A percentile compares a stretch with the other conserved stretches of the same genome.
These are phyloP conservation scores for Hymenoscyphus repandus DNA, from an alignment of 2,329 filamentous ascomycete species.

Conservation along the genomic window DNA sequence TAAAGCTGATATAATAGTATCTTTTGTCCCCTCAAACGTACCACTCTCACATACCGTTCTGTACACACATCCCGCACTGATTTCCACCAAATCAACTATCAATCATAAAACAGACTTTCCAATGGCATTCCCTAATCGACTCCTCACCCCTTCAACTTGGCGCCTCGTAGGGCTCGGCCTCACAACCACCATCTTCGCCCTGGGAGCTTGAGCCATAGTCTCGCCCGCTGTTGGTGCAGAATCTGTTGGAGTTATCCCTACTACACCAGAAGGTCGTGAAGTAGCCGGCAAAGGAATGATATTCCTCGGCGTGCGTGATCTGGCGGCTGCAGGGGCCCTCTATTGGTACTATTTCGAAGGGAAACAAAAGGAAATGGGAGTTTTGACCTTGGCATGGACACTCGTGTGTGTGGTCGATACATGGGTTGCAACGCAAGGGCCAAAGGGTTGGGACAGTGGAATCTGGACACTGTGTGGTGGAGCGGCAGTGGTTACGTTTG, in stretches of 20 bases:
- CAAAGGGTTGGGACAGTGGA: slow-evolving; percentile 2
- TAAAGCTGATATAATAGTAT: too few species aligned
- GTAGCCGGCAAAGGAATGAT: slow-evolving; percentile 2
- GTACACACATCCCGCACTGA: too few species aligned
- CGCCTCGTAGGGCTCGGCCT: slow-evolving; percentile 4
- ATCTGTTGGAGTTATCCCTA: slow-evolving; percentile 3
- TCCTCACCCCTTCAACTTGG: slow-evolving; percentile 4
- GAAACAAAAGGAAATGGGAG: slow-evolving; percentile 5
- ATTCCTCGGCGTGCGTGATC: slow-evolving; percentile 3
- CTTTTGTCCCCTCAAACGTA: too few species aligned
- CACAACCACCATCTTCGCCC: slow-evolving; percentile 4
- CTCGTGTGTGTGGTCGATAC: slow-evolving; percentile 6
- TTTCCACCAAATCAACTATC: too few species aligned
- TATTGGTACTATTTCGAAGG: slow-evolving; percentile 2
- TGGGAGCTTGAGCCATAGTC: slow-evolving; percentile 1
- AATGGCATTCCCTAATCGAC: slow-evolving; percentile 1
- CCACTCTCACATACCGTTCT: too few species aligned
- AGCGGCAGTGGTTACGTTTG: slow-evolving; percentile 40
- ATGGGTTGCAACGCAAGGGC: slow-evolving; percentile 5
- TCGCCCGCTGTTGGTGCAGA: slow-evolving; percentile 2
- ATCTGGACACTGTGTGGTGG: slow-evolving; percentile 6
- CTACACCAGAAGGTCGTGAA: slow-evolving; percentile 2
- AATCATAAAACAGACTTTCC: too few species aligned
- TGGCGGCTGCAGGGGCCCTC: slow-evolving; percentile 1
- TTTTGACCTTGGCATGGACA: slow-evolving; percentile 4